Evolutionary conservation across 2,329 filamentous ascomycete species (phyloP).

Genomic region (Fragosphaeria purpurea): DNA sequence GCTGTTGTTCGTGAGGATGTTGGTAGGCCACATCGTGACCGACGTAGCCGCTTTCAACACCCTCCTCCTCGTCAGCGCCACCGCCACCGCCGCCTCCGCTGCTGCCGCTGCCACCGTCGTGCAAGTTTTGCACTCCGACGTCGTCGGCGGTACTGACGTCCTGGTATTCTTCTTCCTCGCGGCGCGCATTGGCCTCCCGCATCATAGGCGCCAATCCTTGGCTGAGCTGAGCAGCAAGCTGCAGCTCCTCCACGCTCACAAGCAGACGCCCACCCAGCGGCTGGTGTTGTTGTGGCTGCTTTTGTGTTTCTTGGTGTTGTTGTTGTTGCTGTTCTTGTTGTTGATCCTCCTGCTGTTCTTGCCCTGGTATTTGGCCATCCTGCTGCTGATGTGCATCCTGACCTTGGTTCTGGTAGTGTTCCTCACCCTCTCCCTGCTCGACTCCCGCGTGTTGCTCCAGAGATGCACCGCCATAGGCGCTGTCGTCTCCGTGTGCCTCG

Average conservation of each 20-base stretch:
- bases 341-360: not conserved
- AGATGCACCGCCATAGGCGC: constrained; percentile 2
- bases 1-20: no score
- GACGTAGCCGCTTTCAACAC: not conserved
- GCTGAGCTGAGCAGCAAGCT: constrained; percentile 48
- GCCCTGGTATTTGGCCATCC: no score
- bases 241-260: constrained; percentile 44
- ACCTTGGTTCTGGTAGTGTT: constrained; percentile 11
- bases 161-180: constrained; percentile 17
- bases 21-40: not conserved
- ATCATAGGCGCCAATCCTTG: constrained; percentile 44
- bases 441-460: constrained; percentile 7
- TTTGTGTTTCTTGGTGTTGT: constrained; percentile 13
- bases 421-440: not conserved
- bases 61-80: constrained; percentile 10
- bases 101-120: not conserved
- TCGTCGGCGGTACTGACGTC: not conserved
- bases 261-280: constrained; percentile 23
- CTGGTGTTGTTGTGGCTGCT: constrained; percentile 22
- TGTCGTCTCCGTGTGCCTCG: constrained; percentile 1
- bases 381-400: constrained; percentile 13
- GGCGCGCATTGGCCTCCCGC: constrained; percentile 32
- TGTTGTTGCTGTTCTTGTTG: constrained; percentile 7
- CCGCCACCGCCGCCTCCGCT: constrained; percentile 4
- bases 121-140: not conserved